These are phyloP conservation scores for Exsudoporus floridanus DNA, from an alignment of 1,284 basidiomycete genomes.

Conservation along the genomic window DNA sequence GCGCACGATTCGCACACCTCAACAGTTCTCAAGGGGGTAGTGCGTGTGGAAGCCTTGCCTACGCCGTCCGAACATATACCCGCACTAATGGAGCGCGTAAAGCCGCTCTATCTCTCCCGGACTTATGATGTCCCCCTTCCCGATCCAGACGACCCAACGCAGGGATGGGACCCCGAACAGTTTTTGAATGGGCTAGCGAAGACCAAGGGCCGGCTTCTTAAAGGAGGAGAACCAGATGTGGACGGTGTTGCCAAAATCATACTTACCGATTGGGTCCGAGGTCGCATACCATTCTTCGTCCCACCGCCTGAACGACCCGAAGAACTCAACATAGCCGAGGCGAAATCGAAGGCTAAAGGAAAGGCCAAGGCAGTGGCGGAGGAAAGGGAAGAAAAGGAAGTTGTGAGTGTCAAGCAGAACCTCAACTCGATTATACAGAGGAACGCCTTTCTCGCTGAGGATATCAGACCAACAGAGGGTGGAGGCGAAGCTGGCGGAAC, in stretches of 20 bases:
- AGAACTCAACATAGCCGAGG: constrained; percentile 64
- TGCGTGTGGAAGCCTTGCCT: constrained; percentile 93
- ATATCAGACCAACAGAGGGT: constrained; percentile 60
- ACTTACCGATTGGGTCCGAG: constrained; percentile 96
- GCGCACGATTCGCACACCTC: constrained; percentile 88
- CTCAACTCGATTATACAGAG: constrained; percentile 79
- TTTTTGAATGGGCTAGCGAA: constrained; percentile 86
- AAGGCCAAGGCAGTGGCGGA: constrained; percentile 38
- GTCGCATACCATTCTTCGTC: constrained; percentile 90
- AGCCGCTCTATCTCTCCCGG: constrained; percentile 88
- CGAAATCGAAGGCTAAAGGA: constrained; percentile 45
- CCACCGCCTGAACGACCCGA: constrained; percentile 74
- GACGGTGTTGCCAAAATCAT: constrained; percentile 95
- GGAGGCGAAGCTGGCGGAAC: constrained; percentile 36
- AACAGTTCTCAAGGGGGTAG: constrained; percentile 95
- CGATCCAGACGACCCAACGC: constrained; percentile 49
- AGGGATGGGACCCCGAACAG: constrained; percentile 71
- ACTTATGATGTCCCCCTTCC: constrained; percentile 82
- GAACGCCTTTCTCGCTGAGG: constrained; percentile 77
- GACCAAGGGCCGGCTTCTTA: constrained; percentile 89
- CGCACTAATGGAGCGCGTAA: constrained; percentile 83
- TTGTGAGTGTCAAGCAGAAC: constrained; percentile 70
- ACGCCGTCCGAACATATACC: constrained; percentile 95
- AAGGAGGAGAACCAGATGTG: constrained; percentile 92
- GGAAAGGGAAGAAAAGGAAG: constrained; percentile 33